Percentiles rank a stretch among this genome's conserved stretches.
These are phyloP conservation scores for Cadophora luteo-olivacea DNA, from an alignment of 2,329 filamentous ascomycete species.

Conservation along the genomic window DNA sequence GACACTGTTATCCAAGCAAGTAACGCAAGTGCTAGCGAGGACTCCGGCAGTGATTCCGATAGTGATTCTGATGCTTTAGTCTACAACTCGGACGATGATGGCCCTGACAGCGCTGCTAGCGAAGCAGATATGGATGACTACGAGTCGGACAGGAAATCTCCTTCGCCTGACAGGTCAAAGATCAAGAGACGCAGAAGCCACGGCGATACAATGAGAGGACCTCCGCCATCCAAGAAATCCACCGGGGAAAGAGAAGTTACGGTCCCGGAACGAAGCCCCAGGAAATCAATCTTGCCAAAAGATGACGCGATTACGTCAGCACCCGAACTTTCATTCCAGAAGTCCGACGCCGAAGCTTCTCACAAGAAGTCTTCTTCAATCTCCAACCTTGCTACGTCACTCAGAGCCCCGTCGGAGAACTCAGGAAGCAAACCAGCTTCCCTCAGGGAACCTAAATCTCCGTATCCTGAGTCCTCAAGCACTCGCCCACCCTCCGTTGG, in stretches of 20 bases:
- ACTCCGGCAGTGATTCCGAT: conserved; percentile 47
- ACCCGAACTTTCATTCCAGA: conserved; percentile 19
- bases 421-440: conserved; percentile 28
- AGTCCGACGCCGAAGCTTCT: conserved; percentile 20
- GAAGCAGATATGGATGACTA: conserved; percentile 50
- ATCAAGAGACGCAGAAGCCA: conserved; percentile 49
- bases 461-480: conserved; percentile 7
- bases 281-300: conserved; percentile 16
- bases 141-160: conserved; percentile 41
- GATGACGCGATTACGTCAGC: conserved; percentile 6
- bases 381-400: conserved; percentile 30
- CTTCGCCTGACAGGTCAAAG: conserved; percentile 23
- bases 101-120: conserved; percentile 48
- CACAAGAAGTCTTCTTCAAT: conserved; percentile 28
- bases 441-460: conserved; percentile 23
- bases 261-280: conserved; percentile 33
- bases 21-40: conserved; percentile 55
- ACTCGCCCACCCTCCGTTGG: conserved; percentile 42
- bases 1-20: conserved; percentile 41
- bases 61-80: conserved; percentile 49
- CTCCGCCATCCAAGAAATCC: conserved; percentile 44
- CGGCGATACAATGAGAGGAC: conserved; percentile 47
- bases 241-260: conserved; percentile 41
- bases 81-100: conserved; percentile 41
- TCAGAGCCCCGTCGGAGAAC: conserved; percentile 23